Evolutionary conservation across 2,329 filamentous ascomycete genomes (phyloP), one percentile per base, ranked within the genome.

Genomic region (Neonectria ditissima): DNA sequence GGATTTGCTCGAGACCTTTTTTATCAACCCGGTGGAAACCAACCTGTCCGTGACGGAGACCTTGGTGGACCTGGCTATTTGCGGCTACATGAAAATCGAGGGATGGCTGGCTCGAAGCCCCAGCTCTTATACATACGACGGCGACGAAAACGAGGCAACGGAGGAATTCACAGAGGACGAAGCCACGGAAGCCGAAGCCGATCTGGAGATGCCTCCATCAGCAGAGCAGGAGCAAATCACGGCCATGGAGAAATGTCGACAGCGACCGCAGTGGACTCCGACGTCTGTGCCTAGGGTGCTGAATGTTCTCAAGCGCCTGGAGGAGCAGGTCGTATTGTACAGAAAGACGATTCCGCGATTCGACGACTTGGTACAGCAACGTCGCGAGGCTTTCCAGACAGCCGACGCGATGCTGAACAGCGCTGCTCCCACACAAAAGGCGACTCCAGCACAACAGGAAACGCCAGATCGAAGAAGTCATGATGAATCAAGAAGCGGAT

Each of bases 41-140:
- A 99, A 99, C 70, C 81, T 99, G 4, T 92, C 91, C 0, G 83
- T 97, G 2, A 98, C 95, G 0, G 92, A 97, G 72, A 87, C 92
- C 1, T 83, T 98, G 45, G 87, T 97, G 28, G 91, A 93, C 68
- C 83, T 99, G 43, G 92, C 92, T 11, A 89, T 92, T 1, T 98
- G 96, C 71, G 92, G 93, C 6, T 92, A 92, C 66, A 91, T 97
- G 74, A 89, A 90, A 20, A 84, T 97, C 13, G 93, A 97, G 74
- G 92, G 92, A n/a, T 99, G 96, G 95, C 82, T 98, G 30, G 82
- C 95, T 6, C 89, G 93, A 16, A 88, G 91, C 56, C 91, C 92
- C 4, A 83, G 89, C 73, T 80, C 81, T 6, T 92, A 87, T 62
- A 81, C 83, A 9, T 83, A 84, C 51, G 66, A 80, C 75, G 65